Evolutionary conservation across 148 eudicot species (phyloP).

Genomic region (Fagopyrum esculentum): DNA sequence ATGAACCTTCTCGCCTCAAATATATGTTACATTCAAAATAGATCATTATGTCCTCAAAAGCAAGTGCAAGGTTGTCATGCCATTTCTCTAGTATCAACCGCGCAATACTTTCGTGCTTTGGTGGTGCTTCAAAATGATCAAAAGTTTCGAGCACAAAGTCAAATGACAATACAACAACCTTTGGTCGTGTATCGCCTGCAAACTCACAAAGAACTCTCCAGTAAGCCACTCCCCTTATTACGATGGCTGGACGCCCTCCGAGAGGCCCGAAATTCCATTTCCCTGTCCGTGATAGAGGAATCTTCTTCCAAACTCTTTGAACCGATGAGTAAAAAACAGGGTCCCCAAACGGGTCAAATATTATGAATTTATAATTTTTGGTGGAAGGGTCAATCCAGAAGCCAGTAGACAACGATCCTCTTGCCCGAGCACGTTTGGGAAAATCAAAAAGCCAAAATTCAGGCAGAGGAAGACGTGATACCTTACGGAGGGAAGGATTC

Average conservation of each 20-base stretch:
- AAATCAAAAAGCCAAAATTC: no score
- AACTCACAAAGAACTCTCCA: background rate
- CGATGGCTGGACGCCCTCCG: background rate
- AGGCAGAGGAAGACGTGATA: no score
- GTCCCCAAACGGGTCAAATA: background rate
- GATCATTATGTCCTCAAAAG: background rate
- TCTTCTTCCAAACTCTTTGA: background rate
- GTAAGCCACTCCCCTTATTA: slow-evolving; percentile 2
- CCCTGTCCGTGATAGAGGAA: background rate
- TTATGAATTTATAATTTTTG: no score
- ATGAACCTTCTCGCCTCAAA: background rate
- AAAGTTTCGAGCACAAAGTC: background rate
- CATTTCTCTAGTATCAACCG: background rate
- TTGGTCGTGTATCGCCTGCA: no score
- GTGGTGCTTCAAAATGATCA: background rate
- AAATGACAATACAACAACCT: background rate
- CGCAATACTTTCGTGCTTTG: background rate
- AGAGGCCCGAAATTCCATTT: background rate
- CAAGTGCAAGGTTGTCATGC: background rate
- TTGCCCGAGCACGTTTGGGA: no score
- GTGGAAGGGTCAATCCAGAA: no score
- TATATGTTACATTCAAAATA: background rate
- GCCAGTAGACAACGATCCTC: no score
- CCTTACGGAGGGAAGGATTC: no score
- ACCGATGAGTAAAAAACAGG: background rate